These are phyloP conservation scores for Trichomonas tenax DNA, from an alignment of 208 protist species.

Conservation along the genomic window DNA sequence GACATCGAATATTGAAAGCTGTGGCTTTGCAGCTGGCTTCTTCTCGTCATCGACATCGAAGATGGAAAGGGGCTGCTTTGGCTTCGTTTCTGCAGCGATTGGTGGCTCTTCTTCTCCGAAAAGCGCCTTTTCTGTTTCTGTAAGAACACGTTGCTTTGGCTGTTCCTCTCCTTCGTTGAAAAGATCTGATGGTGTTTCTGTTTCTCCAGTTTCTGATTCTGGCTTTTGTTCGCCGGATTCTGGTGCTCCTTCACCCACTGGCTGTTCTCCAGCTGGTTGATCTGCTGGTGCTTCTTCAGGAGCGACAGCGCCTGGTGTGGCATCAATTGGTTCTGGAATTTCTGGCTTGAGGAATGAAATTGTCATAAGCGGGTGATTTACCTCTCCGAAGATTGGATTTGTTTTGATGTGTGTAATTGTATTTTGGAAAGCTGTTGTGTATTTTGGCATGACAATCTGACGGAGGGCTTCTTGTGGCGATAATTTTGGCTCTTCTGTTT, in stretches of 20 bases:
- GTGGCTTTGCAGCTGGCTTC: not conserved
- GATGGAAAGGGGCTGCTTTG: too few species aligned
- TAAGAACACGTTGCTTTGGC: not conserved
- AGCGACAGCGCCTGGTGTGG: not conserved
- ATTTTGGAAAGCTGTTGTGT: not conserved
- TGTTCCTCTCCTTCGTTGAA: not conserved
- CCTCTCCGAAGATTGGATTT: not conserved
- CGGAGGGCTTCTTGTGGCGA: not conserved
- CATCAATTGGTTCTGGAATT: not conserved
- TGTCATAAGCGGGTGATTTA: not conserved
- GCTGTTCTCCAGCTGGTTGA: not conserved
- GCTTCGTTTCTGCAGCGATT: not conserved
- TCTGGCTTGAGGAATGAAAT: not conserved
- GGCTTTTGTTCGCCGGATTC: not conserved
- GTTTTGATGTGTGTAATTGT: not conserved
- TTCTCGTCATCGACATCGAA: not conserved
- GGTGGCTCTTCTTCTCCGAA: not conserved
- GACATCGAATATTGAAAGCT: not conserved
- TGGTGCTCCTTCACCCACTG: not conserved
- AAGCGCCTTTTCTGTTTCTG: not conserved
- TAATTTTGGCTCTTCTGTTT: not conserved
- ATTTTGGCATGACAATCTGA: not conserved
- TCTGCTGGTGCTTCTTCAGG: too few species aligned
- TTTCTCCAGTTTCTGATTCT: not conserved
- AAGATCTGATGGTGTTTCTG: not conserved